Conservation (phyloP, 2,329 filamentous ascomycete genomes). For the Hypocreales sp. region DNA sequence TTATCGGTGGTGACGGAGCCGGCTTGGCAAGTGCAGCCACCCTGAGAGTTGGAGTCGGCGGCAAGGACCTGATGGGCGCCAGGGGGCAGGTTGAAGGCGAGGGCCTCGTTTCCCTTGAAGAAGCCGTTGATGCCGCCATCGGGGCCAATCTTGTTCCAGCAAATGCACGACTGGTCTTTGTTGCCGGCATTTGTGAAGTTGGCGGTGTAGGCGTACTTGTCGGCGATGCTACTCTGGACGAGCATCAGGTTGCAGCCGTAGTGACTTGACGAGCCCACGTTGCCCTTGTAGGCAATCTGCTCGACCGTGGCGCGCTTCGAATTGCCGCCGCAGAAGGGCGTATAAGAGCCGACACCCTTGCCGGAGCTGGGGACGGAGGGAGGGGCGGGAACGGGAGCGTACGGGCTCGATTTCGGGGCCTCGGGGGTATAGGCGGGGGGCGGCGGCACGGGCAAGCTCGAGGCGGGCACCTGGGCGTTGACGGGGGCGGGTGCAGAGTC, state of each 20-base stretch:
- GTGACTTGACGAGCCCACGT: constrained; percentile 22
- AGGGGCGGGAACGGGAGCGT: constrained; percentile 1
- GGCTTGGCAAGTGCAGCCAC: constrained; percentile 27
- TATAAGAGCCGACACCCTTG: constrained; percentile 4
- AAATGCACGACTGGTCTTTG: constrained; percentile 21
- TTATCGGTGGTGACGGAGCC: constrained; percentile 17
- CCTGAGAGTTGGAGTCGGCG: constrained; percentile 30
- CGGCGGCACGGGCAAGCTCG: constrained; percentile 3
- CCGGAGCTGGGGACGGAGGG: constrained; percentile 5
- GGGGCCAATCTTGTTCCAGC: constrained; percentile 38
- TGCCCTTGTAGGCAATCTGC: constrained; percentile 31
- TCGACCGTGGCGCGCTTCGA: constrained; percentile 29
- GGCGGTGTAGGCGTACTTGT: constrained; percentile 27
- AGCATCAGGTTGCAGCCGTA: constrained; percentile 39
- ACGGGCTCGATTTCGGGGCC: constrained; percentile 1
- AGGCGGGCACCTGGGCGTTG: not conserved
- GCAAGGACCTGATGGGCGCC: constrained; percentile 24
- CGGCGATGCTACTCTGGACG: constrained; percentile 17
- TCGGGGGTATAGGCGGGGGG: constrained; percentile 3
- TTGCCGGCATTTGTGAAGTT: constrained; percentile 23
- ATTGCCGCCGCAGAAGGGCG: constrained; percentile 20
- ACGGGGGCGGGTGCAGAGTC: constrained; percentile 6
- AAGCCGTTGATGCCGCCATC: constrained; percentile 29
- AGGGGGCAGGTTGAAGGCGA: constrained; percentile 24
- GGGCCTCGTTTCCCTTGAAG: constrained; percentile 24